These are phyloP conservation scores for Trichosanthes cucumerina DNA, from an alignment of 306 rosid species.

Conservation along the genomic window DNA sequence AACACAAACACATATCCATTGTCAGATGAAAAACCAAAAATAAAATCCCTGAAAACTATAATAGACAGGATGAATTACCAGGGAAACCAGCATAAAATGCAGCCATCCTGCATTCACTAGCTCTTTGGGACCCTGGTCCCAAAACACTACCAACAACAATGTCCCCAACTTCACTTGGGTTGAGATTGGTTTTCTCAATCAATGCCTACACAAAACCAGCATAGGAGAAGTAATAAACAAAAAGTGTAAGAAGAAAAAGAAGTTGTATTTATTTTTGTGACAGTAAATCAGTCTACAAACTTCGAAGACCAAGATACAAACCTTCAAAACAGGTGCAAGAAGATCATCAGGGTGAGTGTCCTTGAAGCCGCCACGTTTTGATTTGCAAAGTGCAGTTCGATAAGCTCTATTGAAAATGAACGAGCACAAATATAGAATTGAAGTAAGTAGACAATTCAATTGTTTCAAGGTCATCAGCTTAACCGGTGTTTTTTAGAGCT, in stretches of 20 bases:
- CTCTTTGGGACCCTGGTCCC: slow-evolving; percentile 89
- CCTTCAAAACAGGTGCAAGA: slow-evolving; percentile 96
- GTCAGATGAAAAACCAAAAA: background rate
- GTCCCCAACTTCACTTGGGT: slow-evolving; percentile 90
- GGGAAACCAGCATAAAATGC: slow-evolving; percentile 99
- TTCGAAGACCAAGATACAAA: background rate
- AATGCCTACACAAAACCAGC: slow-evolving; percentile 38
- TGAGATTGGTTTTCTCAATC: slow-evolving; percentile 66
- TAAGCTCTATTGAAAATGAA: slow-evolving; percentile 42
- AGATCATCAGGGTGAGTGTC: slow-evolving; percentile 83
- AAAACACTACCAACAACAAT: slow-evolving; percentile 82
- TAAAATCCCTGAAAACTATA: background rate
- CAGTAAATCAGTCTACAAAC: background rate
- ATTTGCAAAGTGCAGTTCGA: slow-evolving; percentile 72
- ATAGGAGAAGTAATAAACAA: background rate
- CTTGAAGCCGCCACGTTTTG: slow-evolving; percentile 92
- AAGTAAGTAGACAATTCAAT: background rate
- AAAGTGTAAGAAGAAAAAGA: slow-evolving; percentile 2
- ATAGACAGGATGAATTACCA: slow-evolving; percentile 31
- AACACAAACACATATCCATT: background rate
- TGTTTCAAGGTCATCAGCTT: background rate
- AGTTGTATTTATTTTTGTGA: background rate
- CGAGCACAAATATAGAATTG: background rate
- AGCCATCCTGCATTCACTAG: slow-evolving; percentile 98
- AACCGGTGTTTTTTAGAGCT: background rate